These are phyloP conservation scores for Danielia oregonensis DNA, from an alignment of 805 yeast genomes.

Conservation along the genomic window DNA sequence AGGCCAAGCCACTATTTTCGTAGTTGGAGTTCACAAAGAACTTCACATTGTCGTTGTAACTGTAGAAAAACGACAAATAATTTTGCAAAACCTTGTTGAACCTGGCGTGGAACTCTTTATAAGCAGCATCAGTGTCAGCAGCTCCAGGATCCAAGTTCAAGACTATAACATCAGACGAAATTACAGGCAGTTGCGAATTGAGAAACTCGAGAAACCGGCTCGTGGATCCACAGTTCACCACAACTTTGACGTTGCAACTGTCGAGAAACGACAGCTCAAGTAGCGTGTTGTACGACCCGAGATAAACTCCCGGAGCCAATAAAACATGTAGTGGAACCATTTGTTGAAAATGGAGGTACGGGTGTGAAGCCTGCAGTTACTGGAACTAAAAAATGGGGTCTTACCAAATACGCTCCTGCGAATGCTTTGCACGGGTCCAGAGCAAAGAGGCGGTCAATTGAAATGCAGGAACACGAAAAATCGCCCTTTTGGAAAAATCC, in stretches of 20 bases:
- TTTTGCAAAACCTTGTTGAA: constrained; percentile 36
- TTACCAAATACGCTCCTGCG: not conserved
- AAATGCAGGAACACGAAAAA: too few species aligned
- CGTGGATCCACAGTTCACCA: constrained; percentile 38
- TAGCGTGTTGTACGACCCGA: constrained; percentile 10
- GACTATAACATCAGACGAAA: constrained; percentile 36
- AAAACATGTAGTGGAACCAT: too few species aligned
- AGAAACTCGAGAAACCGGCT: constrained; percentile 25
- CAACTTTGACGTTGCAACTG: constrained; percentile 29
- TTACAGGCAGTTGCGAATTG: constrained; percentile 15
- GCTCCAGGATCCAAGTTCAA: constrained; percentile 33
- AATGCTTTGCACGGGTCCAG: not conserved
- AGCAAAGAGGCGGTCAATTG: too few species aligned
- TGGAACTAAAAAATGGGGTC: not conserved
- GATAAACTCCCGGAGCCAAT: constrained; percentile 13
- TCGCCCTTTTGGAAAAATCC: too few species aligned
- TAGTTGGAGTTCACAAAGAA: constrained; percentile 27
- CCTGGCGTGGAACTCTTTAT: constrained; percentile 23
- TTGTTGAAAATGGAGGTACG: not conserved
- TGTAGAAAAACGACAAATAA: constrained; percentile 34
- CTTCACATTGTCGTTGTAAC: constrained; percentile 26
- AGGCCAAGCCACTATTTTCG: constrained; percentile 13
- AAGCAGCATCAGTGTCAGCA: constrained; percentile 17
- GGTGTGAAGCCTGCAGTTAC: not conserved
- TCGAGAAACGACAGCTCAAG: constrained; percentile 14